Percentiles rank a stretch among this genome's conserved stretches.
Evolutionary conservation across 208 protist genomes (phyloP).

Genomic region (Leishmania tarentolae): DNA sequence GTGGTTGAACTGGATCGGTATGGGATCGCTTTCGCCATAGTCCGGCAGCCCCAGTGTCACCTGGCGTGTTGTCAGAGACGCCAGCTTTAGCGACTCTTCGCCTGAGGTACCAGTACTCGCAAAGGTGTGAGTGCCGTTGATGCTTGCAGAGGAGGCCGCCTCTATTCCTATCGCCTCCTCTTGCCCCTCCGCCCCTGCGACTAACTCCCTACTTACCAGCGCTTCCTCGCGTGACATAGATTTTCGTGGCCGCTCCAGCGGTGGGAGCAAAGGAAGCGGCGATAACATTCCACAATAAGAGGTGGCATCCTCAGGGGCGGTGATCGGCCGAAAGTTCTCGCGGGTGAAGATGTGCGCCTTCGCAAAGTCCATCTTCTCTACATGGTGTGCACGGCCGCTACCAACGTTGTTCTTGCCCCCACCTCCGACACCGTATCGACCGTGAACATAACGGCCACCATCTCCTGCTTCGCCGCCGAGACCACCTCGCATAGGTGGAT

Average conservation of each 20-base stretch:
- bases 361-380: constrained; percentile 53
- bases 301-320: constrained; percentile 47
- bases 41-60: constrained; percentile 52
- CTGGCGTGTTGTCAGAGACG: constrained; percentile 63
- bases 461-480: constrained; percentile 13
- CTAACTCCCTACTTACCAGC: not conserved
- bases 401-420: constrained; percentile 6
- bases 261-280: constrained; percentile 14
- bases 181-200: not conserved
- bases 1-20: constrained; percentile 75
- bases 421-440: not conserved
- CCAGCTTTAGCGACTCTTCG: constrained; percentile 72
- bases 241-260: constrained; percentile 10
- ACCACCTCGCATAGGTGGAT: constrained; percentile 11
- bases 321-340: constrained; percentile 72
- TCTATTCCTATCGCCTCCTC: not conserved
- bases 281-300: constrained; percentile 26
- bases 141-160: not conserved
- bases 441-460: constrained; percentile 3
- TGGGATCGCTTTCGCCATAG: constrained; percentile 43
- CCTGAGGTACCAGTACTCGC: constrained; percentile 21
- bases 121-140: constrained; percentile 8
- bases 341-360: constrained; percentile 62
- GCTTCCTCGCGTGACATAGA: constrained; percentile 1
- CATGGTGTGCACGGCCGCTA: constrained; percentile 11